Evolutionary conservation across 2,329 filamentous ascomycete genomes (phyloP).

Genomic region (Alternaria sp.): DNA sequence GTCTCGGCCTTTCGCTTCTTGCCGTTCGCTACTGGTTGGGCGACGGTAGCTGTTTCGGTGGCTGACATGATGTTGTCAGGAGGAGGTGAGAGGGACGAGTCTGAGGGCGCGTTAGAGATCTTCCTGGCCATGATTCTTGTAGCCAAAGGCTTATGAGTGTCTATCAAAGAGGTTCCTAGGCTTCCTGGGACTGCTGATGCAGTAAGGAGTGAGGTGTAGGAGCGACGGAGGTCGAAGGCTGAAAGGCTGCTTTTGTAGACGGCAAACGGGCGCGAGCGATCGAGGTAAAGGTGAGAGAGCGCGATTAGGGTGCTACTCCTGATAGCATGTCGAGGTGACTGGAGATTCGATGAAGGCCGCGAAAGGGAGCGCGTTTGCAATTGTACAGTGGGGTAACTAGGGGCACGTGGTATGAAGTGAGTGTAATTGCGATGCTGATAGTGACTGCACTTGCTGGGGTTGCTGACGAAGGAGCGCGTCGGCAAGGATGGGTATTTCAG

Average conservation of each 20-base stretch:
- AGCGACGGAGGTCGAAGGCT: background rate
- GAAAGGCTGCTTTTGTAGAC: background rate
- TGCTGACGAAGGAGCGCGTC: background rate
- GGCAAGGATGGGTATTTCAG: background rate
- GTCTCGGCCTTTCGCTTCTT: constrained; percentile 41
- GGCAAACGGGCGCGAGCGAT: background rate
- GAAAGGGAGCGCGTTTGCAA: too few relatives aligned
- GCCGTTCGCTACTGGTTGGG: constrained; percentile 9
- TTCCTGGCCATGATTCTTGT: constrained; percentile 27
- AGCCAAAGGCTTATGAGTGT: background rate
- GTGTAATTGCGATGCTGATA: background rate
- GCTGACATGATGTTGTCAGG: constrained; percentile 14
- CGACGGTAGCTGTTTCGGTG: constrained; percentile 7
- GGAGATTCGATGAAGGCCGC: background rate
- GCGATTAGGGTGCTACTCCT: background rate
- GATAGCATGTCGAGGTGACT: background rate
- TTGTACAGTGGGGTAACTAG: background rate
- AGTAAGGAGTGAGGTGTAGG: constrained; percentile 2
- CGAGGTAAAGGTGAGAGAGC: constrained; percentile 12
- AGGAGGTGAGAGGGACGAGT: constrained; percentile 34
- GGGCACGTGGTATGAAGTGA: background rate
- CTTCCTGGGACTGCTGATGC: background rate
- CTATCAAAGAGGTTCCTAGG: background rate
- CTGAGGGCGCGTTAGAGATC: constrained; percentile 11
- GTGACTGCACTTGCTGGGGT: background rate